Evolutionary conservation across 192 early-diverging fungal genomes (phyloP), one percentile per base, ranked within the genome.

Genomic region (Coemansia sp.): DNA sequence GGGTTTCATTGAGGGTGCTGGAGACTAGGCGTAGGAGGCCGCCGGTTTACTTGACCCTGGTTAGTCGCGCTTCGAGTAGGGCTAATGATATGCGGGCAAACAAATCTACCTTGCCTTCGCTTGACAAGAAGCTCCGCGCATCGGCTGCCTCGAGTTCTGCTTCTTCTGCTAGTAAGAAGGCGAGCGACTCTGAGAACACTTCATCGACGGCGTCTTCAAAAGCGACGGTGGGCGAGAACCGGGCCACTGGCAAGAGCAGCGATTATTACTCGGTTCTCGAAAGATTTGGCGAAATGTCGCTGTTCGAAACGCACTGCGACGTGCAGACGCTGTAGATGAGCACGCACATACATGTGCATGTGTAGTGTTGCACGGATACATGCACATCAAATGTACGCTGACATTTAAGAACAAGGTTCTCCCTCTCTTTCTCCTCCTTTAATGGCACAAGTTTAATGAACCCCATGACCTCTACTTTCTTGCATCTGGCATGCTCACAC

Each of bases 1-100:
- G 74, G 41, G 89, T 92, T 2, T 76, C 80, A 0, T 68, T 92
- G 18, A 84, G 87, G 18, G 72, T 92, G 34, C 86, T 88, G 12
- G 86, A 80, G 54, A 88, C 89, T 13, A 82, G 86, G 51, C 86
- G 89, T 7, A 84, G 89, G 55, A 86, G 90, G 0, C 87, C 90
- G 47, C 86, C 82, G 33, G 87, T 90, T 18, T 89, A 90, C 63
- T 80, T 92, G 89, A 87, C 87, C 0, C 72, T 90, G 40, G 82
- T 90, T 54, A 88, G 87, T 52, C 79, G 87, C 8, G 75, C 68
- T 4, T 13, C 31, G 16, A 44, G 20, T 13, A 34, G 29, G 6
- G 57, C 57, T 15, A 60, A 34, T 34, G 54, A 3, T 34, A 43
- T 54, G 33, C 69, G 46, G 42, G 77, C 77, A 12, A 68, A 79